Conservation (phyloP, 208 protist genomes). For the Ichthyophonus hoferi region DNA sequence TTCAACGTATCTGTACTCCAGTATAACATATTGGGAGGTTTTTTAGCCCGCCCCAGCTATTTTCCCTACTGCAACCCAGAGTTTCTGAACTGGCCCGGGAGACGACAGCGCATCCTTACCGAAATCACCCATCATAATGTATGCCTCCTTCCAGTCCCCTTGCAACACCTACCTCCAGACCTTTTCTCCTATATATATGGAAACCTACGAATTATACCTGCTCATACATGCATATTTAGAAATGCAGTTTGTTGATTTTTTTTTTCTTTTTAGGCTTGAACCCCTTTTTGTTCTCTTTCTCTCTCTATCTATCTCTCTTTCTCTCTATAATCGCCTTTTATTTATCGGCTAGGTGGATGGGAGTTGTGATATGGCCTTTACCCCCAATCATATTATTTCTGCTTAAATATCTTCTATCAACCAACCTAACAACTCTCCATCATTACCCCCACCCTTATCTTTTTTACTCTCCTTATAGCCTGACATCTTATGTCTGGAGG, state of each 20-base stretch:
- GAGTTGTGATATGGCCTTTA: neutral
- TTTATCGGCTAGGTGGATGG: neutral
- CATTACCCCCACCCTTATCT: neutral
- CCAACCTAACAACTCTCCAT: neutral
- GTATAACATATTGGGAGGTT: neutral
- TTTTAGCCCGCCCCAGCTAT: neutral
- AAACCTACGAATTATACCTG: too few relatives aligned
- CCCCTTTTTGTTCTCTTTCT: neutral
- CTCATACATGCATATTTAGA: neutral
- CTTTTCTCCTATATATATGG: too few relatives aligned
- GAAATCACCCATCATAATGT: neutral
- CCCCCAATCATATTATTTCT: too few relatives aligned
- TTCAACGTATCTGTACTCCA: neutral
- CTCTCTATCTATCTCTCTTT: neutral
- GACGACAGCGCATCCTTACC: neutral
- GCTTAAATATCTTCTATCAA: too few relatives aligned
- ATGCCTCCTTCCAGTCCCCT: neutral
- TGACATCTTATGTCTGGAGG: neutral
- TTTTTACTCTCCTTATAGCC: neutral
- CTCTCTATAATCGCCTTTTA: neutral
- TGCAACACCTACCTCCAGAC: neutral
- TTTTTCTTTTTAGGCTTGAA: neutral
- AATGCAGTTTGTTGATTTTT: neutral
- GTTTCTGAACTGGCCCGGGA: neutral
- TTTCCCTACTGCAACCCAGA: neutral